phyloP scores from a whole-genome alignment of 192 early-diverging fungal genomes.

The Pecoramyces ruminantium region DNA sequence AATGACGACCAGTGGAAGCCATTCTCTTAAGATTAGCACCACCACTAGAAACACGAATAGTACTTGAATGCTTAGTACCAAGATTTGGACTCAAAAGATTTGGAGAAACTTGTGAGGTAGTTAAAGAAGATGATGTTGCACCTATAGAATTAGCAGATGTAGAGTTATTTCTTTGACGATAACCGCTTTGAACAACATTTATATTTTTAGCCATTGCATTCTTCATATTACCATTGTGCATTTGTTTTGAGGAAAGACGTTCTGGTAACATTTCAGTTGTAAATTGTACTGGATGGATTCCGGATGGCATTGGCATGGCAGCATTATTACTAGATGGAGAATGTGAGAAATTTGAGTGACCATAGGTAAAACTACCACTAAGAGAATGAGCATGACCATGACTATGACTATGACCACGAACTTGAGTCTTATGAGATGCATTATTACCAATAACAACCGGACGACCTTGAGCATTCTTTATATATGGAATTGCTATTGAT shows the following conservation, averaged over 20 bases:
- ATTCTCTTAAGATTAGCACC: not conserved
- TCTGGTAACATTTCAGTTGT: not conserved
- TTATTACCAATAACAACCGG: not conserved
- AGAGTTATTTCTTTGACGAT: not conserved
- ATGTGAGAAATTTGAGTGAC: not conserved
- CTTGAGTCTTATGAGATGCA: not conserved
- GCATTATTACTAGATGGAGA: not conserved
- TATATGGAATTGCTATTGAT: not conserved
- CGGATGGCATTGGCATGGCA: no score
- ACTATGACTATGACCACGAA: not conserved
- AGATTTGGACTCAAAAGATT: not conserved
- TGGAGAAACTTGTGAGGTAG: not conserved
- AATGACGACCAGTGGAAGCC: not conserved
- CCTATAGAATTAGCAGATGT: not conserved
- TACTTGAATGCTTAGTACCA: not conserved
- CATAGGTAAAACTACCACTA: not conserved
- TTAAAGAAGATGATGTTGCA: no score
- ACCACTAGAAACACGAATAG: not conserved
- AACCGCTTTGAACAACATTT: not conserved
- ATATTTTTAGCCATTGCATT: not conserved
- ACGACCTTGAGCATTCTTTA: not conserved
- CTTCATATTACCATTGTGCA: not conserved
- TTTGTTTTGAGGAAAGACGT: not conserved
- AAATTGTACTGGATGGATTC: not conserved
- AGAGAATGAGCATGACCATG: not conserved